A percentile compares a stretch with the other conserved stretches of the same genome.
Evolutionary conservation across 495 filamentous ascomycete species (phyloP).

Genomic region (Penicillium samsonianum): DNA sequence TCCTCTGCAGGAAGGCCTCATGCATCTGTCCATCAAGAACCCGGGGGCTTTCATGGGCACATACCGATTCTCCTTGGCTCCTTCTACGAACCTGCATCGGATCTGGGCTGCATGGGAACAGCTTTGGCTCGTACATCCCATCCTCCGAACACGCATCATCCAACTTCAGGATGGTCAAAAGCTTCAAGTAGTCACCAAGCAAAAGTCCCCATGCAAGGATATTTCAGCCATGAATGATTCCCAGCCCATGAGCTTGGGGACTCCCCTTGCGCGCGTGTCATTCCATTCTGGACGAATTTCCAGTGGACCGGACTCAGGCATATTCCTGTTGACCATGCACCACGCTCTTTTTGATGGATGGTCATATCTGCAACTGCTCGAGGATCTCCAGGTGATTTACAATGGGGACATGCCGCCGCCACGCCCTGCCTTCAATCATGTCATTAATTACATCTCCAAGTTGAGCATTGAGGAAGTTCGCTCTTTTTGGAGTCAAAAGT

Average conservation of each 20-base stretch:
- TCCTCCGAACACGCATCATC: slow-evolving; percentile 42
- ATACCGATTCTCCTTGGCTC: slow-evolving; percentile 10
- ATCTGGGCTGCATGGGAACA: slow-evolving; percentile 46
- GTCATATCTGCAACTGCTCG: not conserved
- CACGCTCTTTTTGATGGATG: slow-evolving; percentile 27
- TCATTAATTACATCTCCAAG: not conserved
- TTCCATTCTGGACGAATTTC: not conserved
- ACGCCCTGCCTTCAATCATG: not conserved
- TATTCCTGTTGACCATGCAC: slow-evolving; percentile 32
- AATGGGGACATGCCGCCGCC: not conserved
- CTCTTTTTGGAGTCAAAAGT: not conserved
- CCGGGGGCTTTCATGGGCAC: slow-evolving; percentile 11
- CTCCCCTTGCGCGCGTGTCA: not conserved
- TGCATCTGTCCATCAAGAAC: slow-evolving; percentile 49
- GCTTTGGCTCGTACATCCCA: slow-evolving; percentile 27
- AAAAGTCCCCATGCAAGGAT: not conserved
- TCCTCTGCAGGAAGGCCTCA: slow-evolving; percentile 61
- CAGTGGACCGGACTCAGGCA: slow-evolving; percentile 23
- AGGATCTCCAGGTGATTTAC: not conserved
- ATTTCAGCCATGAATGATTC: not conserved
- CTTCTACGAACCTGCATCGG: slow-evolving; percentile 29
- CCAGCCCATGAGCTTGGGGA: not conserved
- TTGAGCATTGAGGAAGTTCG: not conserved
- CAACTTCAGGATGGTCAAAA: slow-evolving; percentile 34
- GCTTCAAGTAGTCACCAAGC: slow-evolving; percentile 1